phyloP scores from a whole-genome alignment of 805 yeast genomes.

The Wickerhamomyces bovis region DNA sequence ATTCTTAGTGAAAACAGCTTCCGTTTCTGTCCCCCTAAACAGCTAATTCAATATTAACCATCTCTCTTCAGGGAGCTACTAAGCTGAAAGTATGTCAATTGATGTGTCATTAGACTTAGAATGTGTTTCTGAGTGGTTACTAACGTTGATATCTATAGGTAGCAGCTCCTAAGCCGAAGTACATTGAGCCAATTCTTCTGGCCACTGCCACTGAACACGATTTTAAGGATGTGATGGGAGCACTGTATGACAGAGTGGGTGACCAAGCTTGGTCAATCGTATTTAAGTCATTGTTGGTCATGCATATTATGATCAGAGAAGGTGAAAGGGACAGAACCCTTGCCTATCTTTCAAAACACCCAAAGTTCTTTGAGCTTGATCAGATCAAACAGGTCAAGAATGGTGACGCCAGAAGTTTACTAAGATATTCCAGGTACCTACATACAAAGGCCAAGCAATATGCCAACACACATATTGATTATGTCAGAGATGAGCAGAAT shows the following conservation, averaged over 20 bases:
- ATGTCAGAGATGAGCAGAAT: constrained; percentile 62
- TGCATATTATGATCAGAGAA: constrained; percentile 89
- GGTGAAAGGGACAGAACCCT: constrained; percentile 78
- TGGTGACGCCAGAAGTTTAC: constrained; percentile 49
- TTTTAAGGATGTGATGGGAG: constrained; percentile 62
- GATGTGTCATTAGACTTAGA: not conserved
- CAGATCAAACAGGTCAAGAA: constrained; percentile 27
- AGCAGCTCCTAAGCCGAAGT: constrained; percentile 98
- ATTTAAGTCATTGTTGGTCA: constrained; percentile 75
- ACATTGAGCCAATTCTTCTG: constrained; percentile 83
- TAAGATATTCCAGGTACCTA: constrained; percentile 69
- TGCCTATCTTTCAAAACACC: constrained; percentile 45
- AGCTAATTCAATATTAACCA: constrained; percentile 3
- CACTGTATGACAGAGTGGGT: constrained; percentile 54
- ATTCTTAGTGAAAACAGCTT: not conserved
- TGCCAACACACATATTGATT: constrained; percentile 61
- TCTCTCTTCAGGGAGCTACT: constrained; percentile 48
- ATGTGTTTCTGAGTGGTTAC: not conserved
- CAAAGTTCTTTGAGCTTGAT: constrained; percentile 44
- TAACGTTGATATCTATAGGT: constrained; percentile 34
- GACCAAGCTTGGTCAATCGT: constrained; percentile 91
- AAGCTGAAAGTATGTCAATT: constrained; percentile 42
- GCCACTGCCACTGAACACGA: constrained; percentile 36
- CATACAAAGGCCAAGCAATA: constrained; percentile 63
- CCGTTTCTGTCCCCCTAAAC: not conserved